Percentiles rank a stretch among this genome's conserved stretches.
Evolutionary conservation across 2,329 filamentous ascomycete species (phyloP).

Genomic region (Lecanicillium sp.): DNA sequence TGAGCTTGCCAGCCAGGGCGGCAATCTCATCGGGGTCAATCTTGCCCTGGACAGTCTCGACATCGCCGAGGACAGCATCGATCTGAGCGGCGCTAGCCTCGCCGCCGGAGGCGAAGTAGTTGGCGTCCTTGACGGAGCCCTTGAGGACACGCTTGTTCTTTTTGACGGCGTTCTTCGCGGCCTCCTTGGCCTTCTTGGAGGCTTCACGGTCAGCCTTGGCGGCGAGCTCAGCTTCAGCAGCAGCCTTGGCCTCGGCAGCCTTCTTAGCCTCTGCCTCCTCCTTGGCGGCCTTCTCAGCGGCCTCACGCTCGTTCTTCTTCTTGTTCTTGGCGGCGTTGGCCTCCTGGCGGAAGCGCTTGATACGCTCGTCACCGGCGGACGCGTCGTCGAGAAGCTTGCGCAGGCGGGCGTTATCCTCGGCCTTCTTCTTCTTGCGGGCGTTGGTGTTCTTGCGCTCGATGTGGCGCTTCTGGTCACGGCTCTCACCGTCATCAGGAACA

Average conservation of each 20-base stretch:
- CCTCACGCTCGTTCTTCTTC: conserved; percentile 85
- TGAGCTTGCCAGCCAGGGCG: conserved; percentile 72
- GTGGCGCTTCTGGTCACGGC: conserved; percentile 97
- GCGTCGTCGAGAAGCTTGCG: conserved; percentile 85
- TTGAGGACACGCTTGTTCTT: conserved; percentile 99
- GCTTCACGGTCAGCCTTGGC: conserved; percentile 80
- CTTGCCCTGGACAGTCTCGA: conserved; percentile 81
- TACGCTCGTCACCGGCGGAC: conserved; percentile 81
- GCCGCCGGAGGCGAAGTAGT: conserved; percentile 79
- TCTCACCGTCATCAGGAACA: conserved; percentile 97
- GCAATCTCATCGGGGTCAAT: conserved; percentile 89
- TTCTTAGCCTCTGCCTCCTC: conserved; percentile 82
- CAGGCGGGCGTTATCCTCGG: conserved; percentile 87
- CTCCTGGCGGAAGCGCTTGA: conserved; percentile 93
- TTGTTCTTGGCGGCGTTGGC: conserved; percentile 95
- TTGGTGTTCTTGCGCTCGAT: conserved; percentile 98
- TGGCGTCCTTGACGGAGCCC: conserved; percentile 90
- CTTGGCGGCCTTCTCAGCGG: conserved; percentile 76
- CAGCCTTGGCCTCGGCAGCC: conserved; percentile 72
- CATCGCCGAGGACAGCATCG: conserved; percentile 75
- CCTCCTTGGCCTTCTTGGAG: conserved; percentile 95
- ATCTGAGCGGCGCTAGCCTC: conserved; percentile 71
- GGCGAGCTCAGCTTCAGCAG: conserved; percentile 77
- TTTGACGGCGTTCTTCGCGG: conserved; percentile 97
- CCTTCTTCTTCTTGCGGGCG: conserved; percentile 98